Conservation (phyloP, 108 stramenopile species). For the Skeletonema grethae region DNA sequence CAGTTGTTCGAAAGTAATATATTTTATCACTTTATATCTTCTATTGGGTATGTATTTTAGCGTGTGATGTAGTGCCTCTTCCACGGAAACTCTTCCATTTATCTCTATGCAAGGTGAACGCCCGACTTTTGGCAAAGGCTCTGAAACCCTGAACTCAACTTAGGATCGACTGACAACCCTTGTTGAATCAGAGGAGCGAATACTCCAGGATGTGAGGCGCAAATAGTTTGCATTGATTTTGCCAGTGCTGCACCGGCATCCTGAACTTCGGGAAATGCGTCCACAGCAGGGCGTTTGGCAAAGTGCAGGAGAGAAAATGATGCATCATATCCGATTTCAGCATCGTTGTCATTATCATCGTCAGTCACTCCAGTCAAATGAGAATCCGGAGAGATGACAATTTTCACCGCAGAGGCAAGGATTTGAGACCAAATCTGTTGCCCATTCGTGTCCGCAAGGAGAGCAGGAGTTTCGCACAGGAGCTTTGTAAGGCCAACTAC, state of each 20-base stretch:
- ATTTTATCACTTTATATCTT: not conserved
- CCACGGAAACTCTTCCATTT: constrained; percentile 1
- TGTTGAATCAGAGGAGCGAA: constrained; percentile 67
- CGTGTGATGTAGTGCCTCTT: not conserved
- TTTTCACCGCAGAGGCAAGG: constrained; percentile 44
- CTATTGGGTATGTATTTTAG: constrained; percentile 1
- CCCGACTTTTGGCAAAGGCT: constrained; percentile 56
- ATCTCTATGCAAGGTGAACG: constrained; percentile 29
- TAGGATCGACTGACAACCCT: constrained; percentile 61
- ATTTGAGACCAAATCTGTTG: constrained; percentile 59
- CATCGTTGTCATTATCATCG: constrained; percentile 54
- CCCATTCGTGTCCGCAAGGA: constrained; percentile 56
- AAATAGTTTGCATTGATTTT: constrained; percentile 49
- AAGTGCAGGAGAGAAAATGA: constrained; percentile 72
- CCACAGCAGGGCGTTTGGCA: constrained; percentile 62
- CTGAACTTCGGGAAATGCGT: constrained; percentile 69
- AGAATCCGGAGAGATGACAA: constrained; percentile 57
- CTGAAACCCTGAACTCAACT: constrained; percentile 65
- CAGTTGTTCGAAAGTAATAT: constrained; percentile 32
- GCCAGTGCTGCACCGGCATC: constrained; percentile 62
- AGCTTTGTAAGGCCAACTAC: constrained; percentile 73
- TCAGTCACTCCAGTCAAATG: constrained; percentile 33
- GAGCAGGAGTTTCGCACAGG: constrained; percentile 67
- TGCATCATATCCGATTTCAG: constrained; percentile 78
- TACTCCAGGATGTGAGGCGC: constrained; percentile 56